Evolutionary conservation across 805 yeast species (phyloP).

Genomic region (Pichia rugopelliculosa): DNA sequence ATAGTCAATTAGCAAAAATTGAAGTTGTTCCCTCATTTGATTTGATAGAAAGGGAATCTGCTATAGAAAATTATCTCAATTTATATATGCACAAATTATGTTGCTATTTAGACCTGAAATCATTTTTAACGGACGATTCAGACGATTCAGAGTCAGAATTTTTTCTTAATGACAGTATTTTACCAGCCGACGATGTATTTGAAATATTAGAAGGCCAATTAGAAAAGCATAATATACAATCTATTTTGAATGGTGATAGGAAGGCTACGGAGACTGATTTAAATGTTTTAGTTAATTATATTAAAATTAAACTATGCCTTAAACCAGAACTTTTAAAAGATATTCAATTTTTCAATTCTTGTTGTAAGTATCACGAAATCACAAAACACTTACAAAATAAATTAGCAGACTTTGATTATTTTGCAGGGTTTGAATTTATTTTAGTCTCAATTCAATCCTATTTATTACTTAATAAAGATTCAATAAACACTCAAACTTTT

Average conservation of each 20-base stretch:
- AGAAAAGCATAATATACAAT: conserved; percentile 6
- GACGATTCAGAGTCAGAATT: conserved; percentile 45
- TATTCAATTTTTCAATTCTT: conserved; percentile 23
- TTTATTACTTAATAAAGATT: conserved; percentile 5
- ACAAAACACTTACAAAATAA: conserved; percentile 30
- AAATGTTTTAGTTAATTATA: conserved; percentile 24
- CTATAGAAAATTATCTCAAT: conserved; percentile 35
- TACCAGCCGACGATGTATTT: not conserved
- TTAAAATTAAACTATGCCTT: conserved; percentile 39
- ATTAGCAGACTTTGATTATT: conserved; percentile 60
- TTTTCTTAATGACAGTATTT: not conserved
- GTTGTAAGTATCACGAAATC: conserved; percentile 33
- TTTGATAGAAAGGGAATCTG: not conserved
- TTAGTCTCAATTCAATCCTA: conserved; percentile 43
- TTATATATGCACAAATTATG: conserved; percentile 51
- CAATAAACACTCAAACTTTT: conserved; percentile 19
- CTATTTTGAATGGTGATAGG: conserved; percentile 6
- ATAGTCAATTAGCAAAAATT: conserved; percentile 47
- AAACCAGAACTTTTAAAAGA: conserved; percentile 19
- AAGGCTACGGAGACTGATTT: conserved; percentile 19
- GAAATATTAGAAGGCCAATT: conserved; percentile 10
- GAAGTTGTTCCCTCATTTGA: conserved; percentile 25
- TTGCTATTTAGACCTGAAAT: conserved; percentile 53
- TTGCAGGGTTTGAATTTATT: conserved; percentile 59
- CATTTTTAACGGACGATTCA: not conserved